Conservation (phyloP, 768 basidiomycete species). For the Termitomyces bulborhizus region DNA sequence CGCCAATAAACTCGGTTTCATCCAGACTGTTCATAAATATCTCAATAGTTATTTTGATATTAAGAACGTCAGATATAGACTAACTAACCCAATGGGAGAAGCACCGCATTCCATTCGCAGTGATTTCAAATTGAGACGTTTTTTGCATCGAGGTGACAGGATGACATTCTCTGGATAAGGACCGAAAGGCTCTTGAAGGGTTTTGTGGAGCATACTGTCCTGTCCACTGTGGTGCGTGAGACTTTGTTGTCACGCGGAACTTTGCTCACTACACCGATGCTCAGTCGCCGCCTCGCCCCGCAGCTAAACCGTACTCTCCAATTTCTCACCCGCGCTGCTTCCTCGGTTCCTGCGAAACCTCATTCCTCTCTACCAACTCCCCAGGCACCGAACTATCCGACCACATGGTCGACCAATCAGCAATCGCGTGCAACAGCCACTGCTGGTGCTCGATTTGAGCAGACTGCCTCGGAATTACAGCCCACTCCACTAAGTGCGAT, state of each 20-base stretch:
- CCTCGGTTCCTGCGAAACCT: conserved; percentile 21
- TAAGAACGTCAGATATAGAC: not conserved
- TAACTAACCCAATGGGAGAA: conserved; percentile 16
- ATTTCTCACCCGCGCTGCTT: conserved; percentile 23
- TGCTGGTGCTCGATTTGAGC: conserved; percentile 84
- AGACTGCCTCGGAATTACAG: conserved; percentile 82
- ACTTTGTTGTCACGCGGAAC: conserved; percentile 5
- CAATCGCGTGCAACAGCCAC: conserved; percentile 52
- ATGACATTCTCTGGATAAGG: conserved; percentile 25
- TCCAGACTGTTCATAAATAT: conserved; percentile 31
- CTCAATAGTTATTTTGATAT: not conserved
- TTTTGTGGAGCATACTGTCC: conserved; percentile 11
- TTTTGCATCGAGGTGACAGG: conserved; percentile 15
- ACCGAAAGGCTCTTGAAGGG: conserved; percentile 22
- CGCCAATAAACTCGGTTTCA: conserved; percentile 34
- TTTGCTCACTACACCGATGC: conserved; percentile 23
- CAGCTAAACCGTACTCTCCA: conserved; percentile 24
- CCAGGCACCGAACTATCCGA: conserved; percentile 80
- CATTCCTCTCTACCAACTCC: conserved; percentile 30
- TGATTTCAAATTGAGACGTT: conserved; percentile 2
- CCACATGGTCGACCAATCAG: conserved; percentile 86
- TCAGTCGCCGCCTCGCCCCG: conserved; percentile 31
- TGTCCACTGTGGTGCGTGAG: not conserved
- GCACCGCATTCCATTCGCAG: conserved; percentile 14
- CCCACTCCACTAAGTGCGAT: conserved; percentile 89